Conservation (phyloP, 345 rosid genomes). For the Hibiscus syriacus region DNA sequence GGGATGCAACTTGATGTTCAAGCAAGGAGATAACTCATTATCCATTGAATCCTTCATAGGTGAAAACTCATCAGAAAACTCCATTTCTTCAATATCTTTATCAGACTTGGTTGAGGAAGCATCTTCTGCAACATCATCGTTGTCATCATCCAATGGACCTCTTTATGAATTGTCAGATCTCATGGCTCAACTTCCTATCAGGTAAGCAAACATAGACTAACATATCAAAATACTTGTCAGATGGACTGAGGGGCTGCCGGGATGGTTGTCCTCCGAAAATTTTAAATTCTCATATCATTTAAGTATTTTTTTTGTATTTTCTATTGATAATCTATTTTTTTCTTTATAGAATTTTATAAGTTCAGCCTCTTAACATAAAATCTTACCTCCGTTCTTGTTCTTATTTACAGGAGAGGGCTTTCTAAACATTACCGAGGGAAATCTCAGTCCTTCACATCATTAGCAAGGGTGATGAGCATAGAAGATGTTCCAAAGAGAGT, state of each 20-base stretch:
- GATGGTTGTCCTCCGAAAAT: too few species aligned
- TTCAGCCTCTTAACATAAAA: too few species aligned
- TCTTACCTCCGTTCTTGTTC: too few species aligned
- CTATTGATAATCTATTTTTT: too few species aligned
- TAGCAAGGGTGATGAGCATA: constrained; percentile 37
- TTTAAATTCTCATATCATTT: too few species aligned
- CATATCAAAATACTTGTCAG: too few species aligned
- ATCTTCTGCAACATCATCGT: constrained; percentile 28
- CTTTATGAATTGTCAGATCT: constrained; percentile 58
- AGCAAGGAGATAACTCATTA: constrained; percentile 17
- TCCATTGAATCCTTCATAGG: constrained; percentile 33
- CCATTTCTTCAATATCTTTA: constrained; percentile 27
- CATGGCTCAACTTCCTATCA: constrained; percentile 64
- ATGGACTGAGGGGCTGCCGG: too few species aligned
- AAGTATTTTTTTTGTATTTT: too few species aligned
- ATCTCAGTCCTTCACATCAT: constrained; percentile 75
- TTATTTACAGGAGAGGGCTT: constrained; percentile 28
- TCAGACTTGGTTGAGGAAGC: constrained; percentile 55
- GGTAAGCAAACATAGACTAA: constrained; percentile 41
- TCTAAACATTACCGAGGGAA: constrained; percentile 74
- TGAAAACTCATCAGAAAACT: constrained; percentile 31
- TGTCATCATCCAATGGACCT: constrained; percentile 34
- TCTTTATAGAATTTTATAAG: too few species aligned
- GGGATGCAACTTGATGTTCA: constrained; percentile 9
- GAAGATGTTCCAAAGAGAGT: constrained; percentile 51